Conservation (phyloP, 1,284 basidiomycete genomes). For the Mixia osmundae region DNA sequence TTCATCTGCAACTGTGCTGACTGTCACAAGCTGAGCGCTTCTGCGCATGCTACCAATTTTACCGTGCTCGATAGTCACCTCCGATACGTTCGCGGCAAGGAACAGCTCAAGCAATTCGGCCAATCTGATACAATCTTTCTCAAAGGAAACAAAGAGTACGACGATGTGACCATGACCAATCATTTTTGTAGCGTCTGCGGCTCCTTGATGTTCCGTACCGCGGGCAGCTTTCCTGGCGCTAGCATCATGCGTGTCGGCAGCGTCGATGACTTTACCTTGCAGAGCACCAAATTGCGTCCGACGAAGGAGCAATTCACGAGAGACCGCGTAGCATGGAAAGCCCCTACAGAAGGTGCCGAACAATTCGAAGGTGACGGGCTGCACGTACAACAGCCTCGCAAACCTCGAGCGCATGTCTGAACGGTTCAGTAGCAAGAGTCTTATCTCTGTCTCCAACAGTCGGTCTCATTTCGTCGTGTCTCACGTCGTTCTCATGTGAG, state of each 20-base stretch:
- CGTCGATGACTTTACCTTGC: background rate
- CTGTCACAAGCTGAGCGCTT: slow-evolving; percentile 21
- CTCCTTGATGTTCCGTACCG: slow-evolving; percentile 20
- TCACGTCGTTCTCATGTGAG: no score
- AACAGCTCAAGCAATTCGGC: slow-evolving; percentile 15
- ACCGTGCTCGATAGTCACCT: slow-evolving; percentile 16
- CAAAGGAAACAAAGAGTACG: background rate
- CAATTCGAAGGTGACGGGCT: background rate
- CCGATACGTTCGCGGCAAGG: slow-evolving; percentile 17
- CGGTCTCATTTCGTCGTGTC: no score
- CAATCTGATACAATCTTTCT: no score
- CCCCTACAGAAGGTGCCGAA: background rate
- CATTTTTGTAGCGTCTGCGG: slow-evolving; percentile 22
- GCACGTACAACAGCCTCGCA: no score
- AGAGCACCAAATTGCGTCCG: background rate
- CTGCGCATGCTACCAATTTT: slow-evolving; percentile 22
- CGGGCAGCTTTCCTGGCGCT: slow-evolving; percentile 14
- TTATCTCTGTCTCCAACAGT: no score
- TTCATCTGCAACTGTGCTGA: slow-evolving; percentile 23
- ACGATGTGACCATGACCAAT: slow-evolving; percentile 19
- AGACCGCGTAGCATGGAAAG: background rate
- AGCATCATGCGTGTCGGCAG: slow-evolving; percentile 1
- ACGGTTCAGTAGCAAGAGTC: no score
- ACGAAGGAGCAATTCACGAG: background rate
- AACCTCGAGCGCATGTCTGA: no score